phyloP scores from a whole-genome alignment of 2,329 filamentous ascomycete genomes.

The Cytospora paraplurivora region DNA sequence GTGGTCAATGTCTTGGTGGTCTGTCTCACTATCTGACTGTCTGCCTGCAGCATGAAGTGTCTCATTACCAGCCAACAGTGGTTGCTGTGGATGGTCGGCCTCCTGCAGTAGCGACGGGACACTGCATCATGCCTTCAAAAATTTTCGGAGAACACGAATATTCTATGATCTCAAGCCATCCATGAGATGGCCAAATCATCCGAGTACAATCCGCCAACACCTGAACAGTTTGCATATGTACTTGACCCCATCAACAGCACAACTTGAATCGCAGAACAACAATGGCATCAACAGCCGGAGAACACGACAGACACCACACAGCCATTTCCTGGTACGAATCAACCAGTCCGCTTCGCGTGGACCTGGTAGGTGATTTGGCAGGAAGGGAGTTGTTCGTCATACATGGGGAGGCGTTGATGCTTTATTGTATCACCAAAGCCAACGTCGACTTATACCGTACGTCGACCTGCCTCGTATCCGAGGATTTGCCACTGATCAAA shows the following conservation, averaged over 20 bases:
- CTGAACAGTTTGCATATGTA: neutral
- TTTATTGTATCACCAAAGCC: slow-evolving; percentile 62
- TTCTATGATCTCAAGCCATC: neutral
- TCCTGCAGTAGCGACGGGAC: neutral
- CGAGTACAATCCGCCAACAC: neutral
- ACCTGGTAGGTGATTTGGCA: slow-evolving; percentile 75
- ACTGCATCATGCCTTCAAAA: neutral
- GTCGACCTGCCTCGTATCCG: slow-evolving; percentile 11
- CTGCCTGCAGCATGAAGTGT: neutral
- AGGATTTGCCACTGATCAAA: neutral
- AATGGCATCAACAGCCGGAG: slow-evolving; percentile 18
- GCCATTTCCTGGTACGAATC: slow-evolving; percentile 28
- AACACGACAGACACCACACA: neutral
- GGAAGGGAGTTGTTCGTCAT: slow-evolving; percentile 73
- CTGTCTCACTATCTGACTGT: neutral
- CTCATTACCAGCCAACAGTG: neutral
- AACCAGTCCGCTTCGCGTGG: slow-evolving; percentile 46
- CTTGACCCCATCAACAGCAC: neutral
- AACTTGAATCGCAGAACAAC: neutral
- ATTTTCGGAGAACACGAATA: too few species aligned
- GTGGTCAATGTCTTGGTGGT: neutral
- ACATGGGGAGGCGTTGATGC: slow-evolving; percentile 72
- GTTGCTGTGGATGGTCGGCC: neutral
- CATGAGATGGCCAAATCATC: neutral
- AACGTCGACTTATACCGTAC: slow-evolving; percentile 63